These are phyloP conservation scores for Arbutus unedo DNA, from an alignment of 148 eudicot species.

Conservation along the genomic window DNA sequence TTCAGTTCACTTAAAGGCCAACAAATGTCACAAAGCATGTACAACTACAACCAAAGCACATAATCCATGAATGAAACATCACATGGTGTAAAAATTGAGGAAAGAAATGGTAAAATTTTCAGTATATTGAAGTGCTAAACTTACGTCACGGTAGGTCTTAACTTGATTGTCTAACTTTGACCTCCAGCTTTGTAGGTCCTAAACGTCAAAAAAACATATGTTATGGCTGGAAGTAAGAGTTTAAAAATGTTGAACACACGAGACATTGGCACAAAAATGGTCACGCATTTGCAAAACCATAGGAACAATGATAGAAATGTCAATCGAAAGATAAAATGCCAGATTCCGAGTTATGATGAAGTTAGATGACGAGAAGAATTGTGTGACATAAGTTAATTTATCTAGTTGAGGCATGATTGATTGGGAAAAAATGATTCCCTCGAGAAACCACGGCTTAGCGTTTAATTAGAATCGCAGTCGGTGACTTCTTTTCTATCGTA, in stretches of 20 bases:
- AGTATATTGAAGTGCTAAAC: slow-evolving; percentile 19
- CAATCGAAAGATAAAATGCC: too few species aligned
- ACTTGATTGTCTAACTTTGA: slow-evolving; percentile 83
- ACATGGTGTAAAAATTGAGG: neutral
- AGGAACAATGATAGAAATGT: too few species aligned
- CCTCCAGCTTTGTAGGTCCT: slow-evolving; percentile 94
- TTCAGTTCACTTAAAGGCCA: neutral
- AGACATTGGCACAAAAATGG: neutral
- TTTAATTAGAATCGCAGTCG: too few species aligned
- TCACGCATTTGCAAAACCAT: too few species aligned
- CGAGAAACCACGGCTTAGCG: too few species aligned
- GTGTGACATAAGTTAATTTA: too few species aligned
- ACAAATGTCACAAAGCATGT: neutral
- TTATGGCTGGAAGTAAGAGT: neutral
- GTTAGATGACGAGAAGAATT: too few species aligned
- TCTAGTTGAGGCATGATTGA: too few species aligned
- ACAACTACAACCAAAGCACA: neutral
- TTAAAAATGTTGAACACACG: neutral
- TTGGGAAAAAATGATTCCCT: too few species aligned
- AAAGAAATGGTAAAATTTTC: neutral
- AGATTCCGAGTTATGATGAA: too few species aligned
- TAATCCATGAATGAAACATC: neutral
- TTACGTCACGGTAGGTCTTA: slow-evolving; percentile 63
- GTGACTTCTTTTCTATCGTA: too few species aligned
- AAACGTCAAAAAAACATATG: slow-evolving; percentile 5